A percentile compares a stretch with the other conserved stretches of the same genome.
phyloP scores from a whole-genome alignment of 192 early-diverging fungal genomes.

The Coemansia sp. region DNA sequence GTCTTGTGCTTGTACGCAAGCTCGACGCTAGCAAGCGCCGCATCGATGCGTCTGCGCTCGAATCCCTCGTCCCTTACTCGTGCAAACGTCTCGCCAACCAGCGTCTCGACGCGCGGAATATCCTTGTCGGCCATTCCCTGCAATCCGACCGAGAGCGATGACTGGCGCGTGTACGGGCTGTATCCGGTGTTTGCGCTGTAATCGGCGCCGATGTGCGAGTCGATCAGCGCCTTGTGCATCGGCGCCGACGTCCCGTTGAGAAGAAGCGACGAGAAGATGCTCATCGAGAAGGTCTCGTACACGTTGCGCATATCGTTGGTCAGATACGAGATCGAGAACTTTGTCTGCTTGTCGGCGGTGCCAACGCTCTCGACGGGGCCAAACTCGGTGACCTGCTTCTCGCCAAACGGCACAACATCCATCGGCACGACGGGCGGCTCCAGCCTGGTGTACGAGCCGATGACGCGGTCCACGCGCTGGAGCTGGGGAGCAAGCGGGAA shows the following conservation, averaged over 20 bases:
- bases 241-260: conserved; percentile 86
- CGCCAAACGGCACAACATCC: conserved; percentile 54
- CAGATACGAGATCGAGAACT: conserved; percentile 72
- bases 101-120: conserved; percentile 63
- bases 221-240: conserved; percentile 93
- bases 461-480: conserved; percentile 61
- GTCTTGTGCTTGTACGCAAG: conserved; percentile 88
- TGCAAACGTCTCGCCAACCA: conserved; percentile 69
- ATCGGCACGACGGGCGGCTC: conserved; percentile 55
- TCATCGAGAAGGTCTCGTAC: conserved; percentile 81
- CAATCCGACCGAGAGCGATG: conserved; percentile 81
- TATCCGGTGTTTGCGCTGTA: conserved; percentile 93
- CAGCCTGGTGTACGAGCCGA: conserved; percentile 61
- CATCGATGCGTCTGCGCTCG: conserved; percentile 73
- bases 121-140: conserved; percentile 78
- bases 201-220: conserved; percentile 84
- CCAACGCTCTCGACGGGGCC: conserved; percentile 50
- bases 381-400: conserved; percentile 44
- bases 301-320: conserved; percentile 77
- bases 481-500: conserved; percentile 78
- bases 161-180: conserved; percentile 59
- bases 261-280: conserved; percentile 78
- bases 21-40: conserved; percentile 85
- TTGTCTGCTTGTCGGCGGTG: conserved; percentile 71
- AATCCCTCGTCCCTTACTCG: conserved; percentile 74